Percentiles rank a stretch among this genome's conserved stretches.
phyloP scores from a whole-genome alignment of 257 asterid species.

The Ocimum tenuiflorum region DNA sequence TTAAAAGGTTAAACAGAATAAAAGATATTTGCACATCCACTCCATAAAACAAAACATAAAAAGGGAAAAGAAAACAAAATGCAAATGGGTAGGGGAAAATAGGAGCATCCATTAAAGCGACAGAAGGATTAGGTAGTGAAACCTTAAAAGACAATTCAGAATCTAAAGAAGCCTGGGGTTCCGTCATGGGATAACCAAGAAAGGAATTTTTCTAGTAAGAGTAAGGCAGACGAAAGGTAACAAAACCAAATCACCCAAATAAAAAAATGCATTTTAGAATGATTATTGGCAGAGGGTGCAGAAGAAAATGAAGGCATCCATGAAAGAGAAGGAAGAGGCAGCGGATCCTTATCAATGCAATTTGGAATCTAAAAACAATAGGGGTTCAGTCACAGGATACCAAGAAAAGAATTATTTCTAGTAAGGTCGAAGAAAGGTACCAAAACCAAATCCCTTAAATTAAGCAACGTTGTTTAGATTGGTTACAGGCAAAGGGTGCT shows the following conservation, averaged over 20 bases:
- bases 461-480: not conserved
- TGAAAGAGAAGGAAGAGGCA: not conserved
- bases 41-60: not conserved
- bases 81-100: not conserved
- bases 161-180: not conserved
- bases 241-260: not conserved
- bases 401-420: not conserved
- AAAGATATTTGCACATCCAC: not conserved
- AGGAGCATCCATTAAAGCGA: not conserved
- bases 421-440: not conserved
- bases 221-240: not conserved
- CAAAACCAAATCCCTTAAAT: not conserved
- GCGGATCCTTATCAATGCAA: not conserved
- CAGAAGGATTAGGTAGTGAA: not conserved
- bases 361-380: not conserved
- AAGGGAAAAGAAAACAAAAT: not conserved
- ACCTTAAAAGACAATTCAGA: not conserved
- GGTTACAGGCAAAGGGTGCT: not conserved
- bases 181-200: not conserved
- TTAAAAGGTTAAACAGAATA: not conserved
- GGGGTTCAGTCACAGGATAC: not conserved
- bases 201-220: slow-evolving; percentile 8
- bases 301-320: not conserved
- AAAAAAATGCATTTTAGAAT: not conserved
- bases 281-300: not conserved